Evolutionary conservation across 164 flowering plant genomes (phyloP).

Genomic region (Stephania yunnanensis): DNA sequence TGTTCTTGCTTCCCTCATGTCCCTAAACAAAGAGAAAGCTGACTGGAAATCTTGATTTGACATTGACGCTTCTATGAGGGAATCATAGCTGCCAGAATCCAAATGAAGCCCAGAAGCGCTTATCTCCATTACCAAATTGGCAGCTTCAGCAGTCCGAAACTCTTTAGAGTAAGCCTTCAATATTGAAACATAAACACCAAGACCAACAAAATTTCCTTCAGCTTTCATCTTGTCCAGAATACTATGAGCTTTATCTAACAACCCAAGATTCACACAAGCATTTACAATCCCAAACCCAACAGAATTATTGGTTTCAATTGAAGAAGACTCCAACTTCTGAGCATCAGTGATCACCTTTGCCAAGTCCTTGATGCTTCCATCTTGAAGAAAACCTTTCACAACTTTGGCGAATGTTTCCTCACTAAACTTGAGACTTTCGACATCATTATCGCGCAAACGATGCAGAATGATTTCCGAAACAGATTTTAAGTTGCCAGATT

Average conservation of each 20-base stretch:
- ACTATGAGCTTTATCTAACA: constrained; percentile 71
- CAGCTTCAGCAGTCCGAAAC: constrained; percentile 79
- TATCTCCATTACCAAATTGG: constrained; percentile 75
- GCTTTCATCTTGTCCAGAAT: constrained; percentile 85
- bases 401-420: constrained; percentile 55
- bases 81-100: constrained; percentile 57
- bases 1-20: constrained; percentile 76
- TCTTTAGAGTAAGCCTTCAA: constrained; percentile 83
- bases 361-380: constrained; percentile 47
- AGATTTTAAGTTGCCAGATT: constrained; percentile 47
- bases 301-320: constrained; percentile 36
- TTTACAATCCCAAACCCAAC: constrained; percentile 70
- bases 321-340: constrained; percentile 58
- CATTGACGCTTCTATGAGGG: constrained; percentile 85
- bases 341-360: constrained; percentile 60
- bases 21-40: constrained; percentile 81
- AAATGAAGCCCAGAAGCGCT: constrained; percentile 57
- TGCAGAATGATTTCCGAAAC: constrained; percentile 41
- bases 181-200: constrained; percentile 85
- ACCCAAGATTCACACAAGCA: constrained; percentile 72
- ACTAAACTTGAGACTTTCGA: constrained; percentile 25
- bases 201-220: constrained; percentile 56
- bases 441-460: constrained; percentile 38
- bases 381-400: constrained; percentile 56
- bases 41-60: constrained; percentile 89